Percentiles rank a stretch among this genome's conserved stretches.
Evolutionary conservation across 78 protist species (phyloP).

Genomic region (Diacronema lutheri): DNA sequence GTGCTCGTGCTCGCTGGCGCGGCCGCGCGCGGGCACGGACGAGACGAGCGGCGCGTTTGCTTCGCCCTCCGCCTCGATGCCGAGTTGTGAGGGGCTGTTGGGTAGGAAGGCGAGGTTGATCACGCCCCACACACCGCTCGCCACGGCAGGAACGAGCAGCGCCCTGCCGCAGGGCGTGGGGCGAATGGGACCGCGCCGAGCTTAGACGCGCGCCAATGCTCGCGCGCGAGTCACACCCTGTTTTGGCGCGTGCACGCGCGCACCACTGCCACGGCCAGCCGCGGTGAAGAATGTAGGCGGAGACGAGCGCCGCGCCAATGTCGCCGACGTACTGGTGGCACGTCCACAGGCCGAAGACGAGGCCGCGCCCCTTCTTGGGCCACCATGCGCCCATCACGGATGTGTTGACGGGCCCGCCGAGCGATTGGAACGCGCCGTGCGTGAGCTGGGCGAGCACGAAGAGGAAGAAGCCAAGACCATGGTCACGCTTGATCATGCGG

Average conservation of each 20-base stretch:
- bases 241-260: no score
- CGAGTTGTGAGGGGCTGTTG: not conserved
- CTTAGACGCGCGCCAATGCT: no score
- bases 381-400: slow-evolving; percentile 17
- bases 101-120: not conserved
- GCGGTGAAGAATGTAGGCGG: not conserved
- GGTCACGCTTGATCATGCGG: not conserved
- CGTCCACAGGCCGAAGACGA: slow-evolving; percentile 19
- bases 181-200: no score
- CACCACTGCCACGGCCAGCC: not conserved
- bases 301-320: not conserved
- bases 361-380: slow-evolving; percentile 2
- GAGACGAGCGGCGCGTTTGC: not conserved
- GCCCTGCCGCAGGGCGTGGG: not conserved
- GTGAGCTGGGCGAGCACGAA: not conserved
- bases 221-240: no score
- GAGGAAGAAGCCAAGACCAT: not conserved
- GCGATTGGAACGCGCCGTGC: slow-evolving; percentile 12
- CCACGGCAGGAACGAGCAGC: not conserved
- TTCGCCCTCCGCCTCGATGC: not conserved
- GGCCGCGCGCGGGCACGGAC: not conserved
- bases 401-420: not conserved
- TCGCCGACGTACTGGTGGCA: not conserved
- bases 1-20: no score
- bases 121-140: not conserved